These are phyloP conservation scores for Simplicillium sp. DNA, from an alignment of 2,329 filamentous ascomycete genomes.

Conservation along the genomic window DNA sequence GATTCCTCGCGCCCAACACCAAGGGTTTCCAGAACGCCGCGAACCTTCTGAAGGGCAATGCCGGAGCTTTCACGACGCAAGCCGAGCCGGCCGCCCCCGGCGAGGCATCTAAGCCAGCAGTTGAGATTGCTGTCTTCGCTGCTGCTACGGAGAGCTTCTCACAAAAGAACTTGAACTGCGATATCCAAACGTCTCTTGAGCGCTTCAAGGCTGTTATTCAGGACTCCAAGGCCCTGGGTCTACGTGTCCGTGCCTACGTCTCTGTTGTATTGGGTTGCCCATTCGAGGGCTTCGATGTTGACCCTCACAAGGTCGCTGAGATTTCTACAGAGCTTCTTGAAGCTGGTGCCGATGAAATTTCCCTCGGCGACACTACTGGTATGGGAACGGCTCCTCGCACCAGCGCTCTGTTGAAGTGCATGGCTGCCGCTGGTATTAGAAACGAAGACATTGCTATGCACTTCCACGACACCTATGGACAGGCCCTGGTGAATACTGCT, in stretches of 20 bases:
- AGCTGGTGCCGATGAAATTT: conserved; percentile 86
- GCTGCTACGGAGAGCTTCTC: conserved; percentile 76
- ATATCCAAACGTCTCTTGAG: conserved; percentile 62
- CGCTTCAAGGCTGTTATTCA: conserved; percentile 63
- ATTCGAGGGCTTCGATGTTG: conserved; percentile 57
- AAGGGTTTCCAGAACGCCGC: conserved; percentile 61
- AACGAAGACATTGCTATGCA: conserved; percentile 69
- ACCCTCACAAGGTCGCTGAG: conserved; percentile 54
- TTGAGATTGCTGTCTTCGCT: conserved; percentile 74
- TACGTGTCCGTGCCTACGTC: conserved; percentile 70
- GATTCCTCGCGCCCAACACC: conserved; percentile 71
- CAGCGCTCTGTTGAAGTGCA: conserved; percentile 51
- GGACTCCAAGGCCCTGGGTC: conserved; percentile 51
- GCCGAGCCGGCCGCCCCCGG: conserved; percentile 27
- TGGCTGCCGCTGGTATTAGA: conserved; percentile 58
- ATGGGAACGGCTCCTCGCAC: conserved; percentile 76
- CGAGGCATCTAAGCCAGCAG: conserved; percentile 32
- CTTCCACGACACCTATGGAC: conserved; percentile 83
- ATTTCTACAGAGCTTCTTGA: conserved; percentile 64
- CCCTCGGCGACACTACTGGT: conserved; percentile 81
- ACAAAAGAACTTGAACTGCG: conserved; percentile 73
- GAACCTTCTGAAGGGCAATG: conserved; percentile 41
- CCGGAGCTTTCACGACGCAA: conserved; percentile 39
- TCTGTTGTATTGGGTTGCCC: conserved; percentile 76
- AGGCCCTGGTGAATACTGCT: conserved; percentile 74